Base-by-base conservation (phyloP, 2,329 filamentous ascomycete species). In the Monosporascus ibericus region DNA sequence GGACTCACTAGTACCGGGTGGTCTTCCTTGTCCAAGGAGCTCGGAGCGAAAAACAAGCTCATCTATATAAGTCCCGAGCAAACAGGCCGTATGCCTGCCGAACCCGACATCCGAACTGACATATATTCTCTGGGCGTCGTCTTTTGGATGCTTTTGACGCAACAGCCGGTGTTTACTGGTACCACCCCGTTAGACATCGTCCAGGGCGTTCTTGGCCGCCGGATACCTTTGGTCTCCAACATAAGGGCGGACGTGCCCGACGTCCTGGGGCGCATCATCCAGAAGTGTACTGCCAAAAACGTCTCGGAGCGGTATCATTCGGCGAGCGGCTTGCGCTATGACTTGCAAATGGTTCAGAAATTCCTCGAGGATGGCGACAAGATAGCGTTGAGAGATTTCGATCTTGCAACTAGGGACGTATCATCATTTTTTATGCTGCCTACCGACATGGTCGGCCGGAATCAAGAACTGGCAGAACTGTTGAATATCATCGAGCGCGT, bases 11-110 rank as follows among this genome's bases (percentile, higher is more conserved):
- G 89, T 62, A 86, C 88, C 20, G 91, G 91, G 36, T 97, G 92
- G 92, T 88, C 87, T 11, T 81, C 81, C 1, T 72, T 96, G 9
- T 92, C 89, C 14, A 86, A 87, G 54, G 89, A 96, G 67, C 72
- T 91, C 7, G 92, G 92, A 2, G 89, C 91, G 40, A 91, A 90
- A 70, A 86, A 92, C 65, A 96, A 95, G 70, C 76, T 97, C 20
- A 84, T 92, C 49, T 96, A 90, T 65, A 95, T 96, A 65, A 92
- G 91, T 47, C 92, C 92, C 0, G 92, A 97, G 66, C 92, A 96
- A 73, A 96, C 92, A 2, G 92, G 92, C 15, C 85, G 92, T 20
- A 87, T 96, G 80, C 89, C 91, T 3, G 90, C 89, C 3, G 92
- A 96, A 68, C 92, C 92, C 1, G 92, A 96, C 70, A 89, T 82